Percentiles rank a stretch among this genome's conserved stretches.
Evolutionary conservation across 495 filamentous ascomycete genomes (phyloP).

Genomic region (Aspergillus ellipticus): DNA sequence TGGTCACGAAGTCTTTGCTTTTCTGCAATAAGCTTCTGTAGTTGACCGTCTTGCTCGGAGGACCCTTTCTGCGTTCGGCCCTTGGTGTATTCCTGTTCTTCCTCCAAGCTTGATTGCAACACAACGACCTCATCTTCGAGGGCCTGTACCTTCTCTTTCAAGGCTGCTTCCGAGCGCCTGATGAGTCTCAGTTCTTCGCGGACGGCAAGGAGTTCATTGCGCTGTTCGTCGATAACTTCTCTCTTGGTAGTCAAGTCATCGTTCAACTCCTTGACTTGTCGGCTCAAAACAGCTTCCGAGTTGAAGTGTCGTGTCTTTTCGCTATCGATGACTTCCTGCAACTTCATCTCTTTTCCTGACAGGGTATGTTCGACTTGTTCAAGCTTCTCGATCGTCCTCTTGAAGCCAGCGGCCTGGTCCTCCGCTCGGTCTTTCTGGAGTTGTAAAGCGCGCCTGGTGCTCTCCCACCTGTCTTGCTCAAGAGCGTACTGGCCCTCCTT

Average conservation of each 20-base stretch:
- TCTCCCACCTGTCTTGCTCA: conserved; percentile 69
- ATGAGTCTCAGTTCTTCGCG: conserved; percentile 67
- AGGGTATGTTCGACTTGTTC: conserved; percentile 62
- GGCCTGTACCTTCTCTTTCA: conserved; percentile 66
- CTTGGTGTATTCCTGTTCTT: conserved; percentile 65
- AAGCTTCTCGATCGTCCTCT: conserved; percentile 69
- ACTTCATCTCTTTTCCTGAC: conserved; percentile 59
- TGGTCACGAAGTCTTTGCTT: conserved; percentile 62
- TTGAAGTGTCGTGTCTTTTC: conserved; percentile 55
- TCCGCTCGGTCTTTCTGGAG: conserved; percentile 64
- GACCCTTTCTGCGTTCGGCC: conserved; percentile 46
- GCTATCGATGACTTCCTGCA: conserved; percentile 60
- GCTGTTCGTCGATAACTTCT: conserved; percentile 49
- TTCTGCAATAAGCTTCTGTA: conserved; percentile 51
- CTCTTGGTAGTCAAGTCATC: conserved; percentile 54
- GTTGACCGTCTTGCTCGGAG: conserved; percentile 44
- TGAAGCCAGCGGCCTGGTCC: conserved; percentile 64
- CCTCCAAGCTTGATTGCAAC: conserved; percentile 68
- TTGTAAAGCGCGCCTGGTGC: conserved; percentile 59
- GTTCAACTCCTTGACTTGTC: conserved; percentile 56
- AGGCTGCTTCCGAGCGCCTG: conserved; percentile 57
- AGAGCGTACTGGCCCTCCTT: conserved; percentile 67
- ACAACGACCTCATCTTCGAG: conserved; percentile 79
- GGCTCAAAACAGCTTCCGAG: conserved; percentile 51
- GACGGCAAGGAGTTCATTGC: conserved; percentile 55